Percentiles rank a stretch among this genome's conserved stretches.
Conservation (phyloP, 2,329 filamentous ascomycete species). For the Fusarium denticulatum region DNA sequence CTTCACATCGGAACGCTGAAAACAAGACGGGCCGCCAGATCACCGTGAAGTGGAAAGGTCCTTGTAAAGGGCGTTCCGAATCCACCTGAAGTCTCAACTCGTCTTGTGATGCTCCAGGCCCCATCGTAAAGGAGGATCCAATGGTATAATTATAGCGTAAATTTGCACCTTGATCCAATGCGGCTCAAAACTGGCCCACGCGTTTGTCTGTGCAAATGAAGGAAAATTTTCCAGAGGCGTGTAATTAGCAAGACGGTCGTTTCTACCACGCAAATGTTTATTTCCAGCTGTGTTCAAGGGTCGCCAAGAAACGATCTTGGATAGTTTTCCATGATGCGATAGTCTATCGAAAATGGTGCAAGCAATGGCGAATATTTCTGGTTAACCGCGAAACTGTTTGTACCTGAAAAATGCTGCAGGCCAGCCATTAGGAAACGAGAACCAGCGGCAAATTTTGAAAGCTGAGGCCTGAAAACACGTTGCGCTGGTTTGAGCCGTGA, state of each 20-base stretch:
- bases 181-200: slow-evolving; percentile 38
- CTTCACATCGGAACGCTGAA: slow-evolving; percentile 27
- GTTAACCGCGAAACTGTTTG: not conserved
- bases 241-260: slow-evolving; percentile 12
- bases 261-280: not conserved
- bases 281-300: slow-evolving; percentile 18
- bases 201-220: slow-evolving; percentile 7
- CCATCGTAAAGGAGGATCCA: slow-evolving; percentile 35
- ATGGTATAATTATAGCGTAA: slow-evolving; percentile 45
- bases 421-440: slow-evolving; percentile 14
- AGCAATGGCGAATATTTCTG: slow-evolving; percentile 17
- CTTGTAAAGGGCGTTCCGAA: slow-evolving; percentile 19
- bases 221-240: slow-evolving; percentile 24
- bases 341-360: slow-evolving; percentile 15
- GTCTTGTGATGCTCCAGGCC: slow-evolving; percentile 38
- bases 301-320: slow-evolving; percentile 15
- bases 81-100: slow-evolving; percentile 34
- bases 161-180: slow-evolving; percentile 37
- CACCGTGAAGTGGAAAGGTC: slow-evolving; percentile 30
- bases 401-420: not conserved
- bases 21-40: slow-evolving; percentile 19
- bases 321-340: slow-evolving; percentile 12
- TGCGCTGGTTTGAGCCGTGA: slow-evolving; percentile 26
- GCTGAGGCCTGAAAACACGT: slow-evolving; percentile 29
- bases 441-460: not conserved